These are phyloP conservation scores for Backusella australiensis DNA, from an alignment of 192 early-diverging fungal genomes.

Conservation along the genomic window DNA sequence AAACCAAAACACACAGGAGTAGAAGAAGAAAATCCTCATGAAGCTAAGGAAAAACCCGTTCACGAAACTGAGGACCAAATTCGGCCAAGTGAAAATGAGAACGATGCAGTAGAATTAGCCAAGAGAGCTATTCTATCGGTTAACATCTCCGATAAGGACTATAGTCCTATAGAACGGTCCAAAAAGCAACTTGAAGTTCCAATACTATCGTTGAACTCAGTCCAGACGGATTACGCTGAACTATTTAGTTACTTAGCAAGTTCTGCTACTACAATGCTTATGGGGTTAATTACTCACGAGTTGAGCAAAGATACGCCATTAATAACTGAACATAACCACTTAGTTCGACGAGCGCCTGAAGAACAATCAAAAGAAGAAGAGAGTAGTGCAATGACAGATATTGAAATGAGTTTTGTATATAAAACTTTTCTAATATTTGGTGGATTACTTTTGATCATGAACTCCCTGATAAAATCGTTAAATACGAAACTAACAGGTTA, in stretches of 20 bases:
- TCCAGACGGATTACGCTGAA: background rate
- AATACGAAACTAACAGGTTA: slow-evolving; percentile 37
- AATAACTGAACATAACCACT: background rate
- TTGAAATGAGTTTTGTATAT: slow-evolving; percentile 35
- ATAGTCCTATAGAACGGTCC: background rate
- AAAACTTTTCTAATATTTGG: slow-evolving; percentile 36
- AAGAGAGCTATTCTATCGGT: background rate
- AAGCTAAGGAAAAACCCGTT: background rate
- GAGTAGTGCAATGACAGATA: background rate
- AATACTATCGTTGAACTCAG: background rate
- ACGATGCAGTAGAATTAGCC: background rate
- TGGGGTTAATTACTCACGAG: background rate
- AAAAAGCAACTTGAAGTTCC: background rate
- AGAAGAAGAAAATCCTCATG: background rate
- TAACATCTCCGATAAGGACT: background rate
- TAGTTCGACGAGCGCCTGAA: background rate
- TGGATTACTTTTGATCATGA: slow-evolving; percentile 26
- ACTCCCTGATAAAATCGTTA: slow-evolving; percentile 34
- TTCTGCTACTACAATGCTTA: background rate
- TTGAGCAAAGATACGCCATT: background rate
- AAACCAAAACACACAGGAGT: background rate
- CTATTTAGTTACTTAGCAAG: background rate
- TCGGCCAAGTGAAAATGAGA: background rate
- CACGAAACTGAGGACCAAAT: background rate
- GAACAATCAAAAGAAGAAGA: background rate